A percentile compares a stretch with the other conserved stretches of the same genome.
phyloP scores from a whole-genome alignment of 2,329 filamentous ascomycete genomes.

The Penicillium sp. region DNA sequence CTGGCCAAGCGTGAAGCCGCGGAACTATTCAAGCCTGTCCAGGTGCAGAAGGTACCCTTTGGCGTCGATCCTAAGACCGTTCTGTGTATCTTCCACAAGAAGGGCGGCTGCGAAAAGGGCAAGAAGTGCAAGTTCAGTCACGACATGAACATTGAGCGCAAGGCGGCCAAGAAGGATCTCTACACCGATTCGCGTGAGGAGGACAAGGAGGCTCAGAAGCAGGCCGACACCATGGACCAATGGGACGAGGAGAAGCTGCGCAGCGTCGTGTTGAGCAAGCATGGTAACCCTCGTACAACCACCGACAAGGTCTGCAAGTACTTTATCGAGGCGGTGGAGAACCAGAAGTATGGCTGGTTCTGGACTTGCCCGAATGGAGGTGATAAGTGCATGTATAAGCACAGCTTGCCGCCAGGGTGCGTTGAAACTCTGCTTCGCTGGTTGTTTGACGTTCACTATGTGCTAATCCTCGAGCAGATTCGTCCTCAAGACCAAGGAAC shows the following conservation, averaged over 20 bases:
- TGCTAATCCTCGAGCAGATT: slow-evolving; percentile 55
- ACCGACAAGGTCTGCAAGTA: slow-evolving; percentile 99
- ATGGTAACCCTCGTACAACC: slow-evolving; percentile 89
- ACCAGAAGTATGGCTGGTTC: slow-evolving; percentile 99
- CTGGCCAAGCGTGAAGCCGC: slow-evolving; percentile 73
- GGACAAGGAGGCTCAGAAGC: slow-evolving; percentile 63
- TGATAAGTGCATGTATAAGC: slow-evolving; percentile 98
- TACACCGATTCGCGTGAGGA: slow-evolving; percentile 77
- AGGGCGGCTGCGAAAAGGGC: slow-evolving; percentile 94
- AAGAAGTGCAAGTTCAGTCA: slow-evolving; percentile 98
- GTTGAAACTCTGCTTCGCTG: slow-evolving; percentile 34
- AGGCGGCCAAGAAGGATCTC: slow-evolving; percentile 84
- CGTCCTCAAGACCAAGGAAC: slow-evolving; percentile 95
- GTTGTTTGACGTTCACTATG: background rate
- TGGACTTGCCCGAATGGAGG: slow-evolving; percentile 96
- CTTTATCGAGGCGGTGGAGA: slow-evolving; percentile 95
- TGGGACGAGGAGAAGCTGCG: slow-evolving; percentile 97
- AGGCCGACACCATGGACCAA: slow-evolving; percentile 86
- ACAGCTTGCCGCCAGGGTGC: slow-evolving; percentile 89
- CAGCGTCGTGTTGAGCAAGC: slow-evolving; percentile 87
- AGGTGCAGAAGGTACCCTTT: slow-evolving; percentile 96
- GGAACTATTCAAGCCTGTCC: slow-evolving; percentile 81
- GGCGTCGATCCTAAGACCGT: slow-evolving; percentile 98
- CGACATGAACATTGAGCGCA: slow-evolving; percentile 81
- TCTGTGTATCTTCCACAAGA: slow-evolving; percentile 93